Base-by-base conservation (phyloP, 768 basidiomycete species). In the Myochromella boudieri region DNA sequence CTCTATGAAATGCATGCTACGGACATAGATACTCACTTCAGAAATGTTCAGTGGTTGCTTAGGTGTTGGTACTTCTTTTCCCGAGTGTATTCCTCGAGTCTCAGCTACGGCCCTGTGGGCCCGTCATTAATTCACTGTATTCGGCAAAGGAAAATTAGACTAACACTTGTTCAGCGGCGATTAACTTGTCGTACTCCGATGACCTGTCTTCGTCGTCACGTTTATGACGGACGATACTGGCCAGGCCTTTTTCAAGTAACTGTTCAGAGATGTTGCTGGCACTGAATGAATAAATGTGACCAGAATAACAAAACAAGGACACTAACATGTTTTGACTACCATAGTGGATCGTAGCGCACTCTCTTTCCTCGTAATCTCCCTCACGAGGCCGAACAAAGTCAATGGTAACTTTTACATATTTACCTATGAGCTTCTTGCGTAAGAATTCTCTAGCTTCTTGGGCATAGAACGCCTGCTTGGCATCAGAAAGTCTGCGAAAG, bases 161-260 rank as follows among this genome's bases (percentile, higher is more conserved):
- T 67, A 57, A 95, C 93, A 70, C 70, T 70, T 95, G 92, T 65
- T 99, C 95, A 6, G 94, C 97, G 22, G 85, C 83, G 78, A 97
- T 93, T 34, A 98, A 72, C 69, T 92, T 94, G 70, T 99, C 97
- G 54, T 93, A 92, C 61, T 97, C 95, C 5, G 87, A 78, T n/a
- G 95, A 95, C 37, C 95, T 81, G 57, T 95, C 90, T 65, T 98
- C 95, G 60, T 98, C 95, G 56, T 95, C 95, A 17, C 91, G 83
- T 60, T 85, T 88, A 68, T 99, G 95, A 37, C 95, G 84, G 21
- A 98, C 83, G 8, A 89, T 87, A 46, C 83, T 87, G 3, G 92
- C 91, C 24, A 95, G 70, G 37, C 97, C 95, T 59, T 92, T 93
- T 61, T 97, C 97, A 42, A 97, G 83, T 26, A 99, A 69, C 61